Percentiles rank a stretch among this genome's conserved stretches.
Conservation (phyloP, 2,329 filamentous ascomycete species). For the Verticillium longisporum region DNA sequence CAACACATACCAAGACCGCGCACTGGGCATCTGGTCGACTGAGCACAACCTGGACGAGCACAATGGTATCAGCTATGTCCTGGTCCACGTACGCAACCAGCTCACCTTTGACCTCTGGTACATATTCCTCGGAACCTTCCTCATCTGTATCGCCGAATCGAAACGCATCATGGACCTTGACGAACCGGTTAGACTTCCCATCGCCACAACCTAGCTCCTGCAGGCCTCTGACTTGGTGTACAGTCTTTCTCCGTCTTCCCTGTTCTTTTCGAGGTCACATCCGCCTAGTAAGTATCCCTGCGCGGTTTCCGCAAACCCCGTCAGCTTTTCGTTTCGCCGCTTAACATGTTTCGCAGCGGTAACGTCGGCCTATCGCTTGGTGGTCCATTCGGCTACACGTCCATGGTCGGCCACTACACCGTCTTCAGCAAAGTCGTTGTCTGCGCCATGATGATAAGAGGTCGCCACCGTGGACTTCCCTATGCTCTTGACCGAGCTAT, state of each 20-base stretch:
- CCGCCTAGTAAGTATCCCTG: slow-evolving; percentile 20
- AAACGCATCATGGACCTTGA: slow-evolving; percentile 1
- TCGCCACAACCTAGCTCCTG: too few species aligned
- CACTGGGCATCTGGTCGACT: slow-evolving; percentile 47
- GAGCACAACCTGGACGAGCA: slow-evolving; percentile 20
- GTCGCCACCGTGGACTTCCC: slow-evolving; percentile 26
- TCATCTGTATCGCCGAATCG: slow-evolving; percentile 20
- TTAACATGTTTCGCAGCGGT: slow-evolving; percentile 13
- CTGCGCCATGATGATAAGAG: slow-evolving; percentile 29
- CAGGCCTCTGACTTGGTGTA: too few species aligned
- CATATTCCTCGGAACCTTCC: slow-evolving; percentile 29
- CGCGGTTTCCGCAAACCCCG: too few species aligned
- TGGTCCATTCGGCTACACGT: slow-evolving; percentile 19
- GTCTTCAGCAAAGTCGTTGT: slow-evolving; percentile 27
- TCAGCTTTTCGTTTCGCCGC: too few species aligned
- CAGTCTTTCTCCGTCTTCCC: slow-evolving; percentile 23
- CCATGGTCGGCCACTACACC: slow-evolving; percentile 21
- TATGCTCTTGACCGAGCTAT: slow-evolving; percentile 27
- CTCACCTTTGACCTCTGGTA: slow-evolving; percentile 35
- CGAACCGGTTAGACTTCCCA: slow-evolving; percentile 1
- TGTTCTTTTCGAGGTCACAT: slow-evolving; percentile 24
- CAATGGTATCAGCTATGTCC: slow-evolving; percentile 19
- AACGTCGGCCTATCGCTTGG: slow-evolving; percentile 29
- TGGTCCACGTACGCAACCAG: slow-evolving; percentile 28
- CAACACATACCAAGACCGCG: slow-evolving; percentile 56